Evolutionary conservation across 1,284 basidiomycete genomes (phyloP).

Genomic region (Ustilago xerochloae): DNA sequence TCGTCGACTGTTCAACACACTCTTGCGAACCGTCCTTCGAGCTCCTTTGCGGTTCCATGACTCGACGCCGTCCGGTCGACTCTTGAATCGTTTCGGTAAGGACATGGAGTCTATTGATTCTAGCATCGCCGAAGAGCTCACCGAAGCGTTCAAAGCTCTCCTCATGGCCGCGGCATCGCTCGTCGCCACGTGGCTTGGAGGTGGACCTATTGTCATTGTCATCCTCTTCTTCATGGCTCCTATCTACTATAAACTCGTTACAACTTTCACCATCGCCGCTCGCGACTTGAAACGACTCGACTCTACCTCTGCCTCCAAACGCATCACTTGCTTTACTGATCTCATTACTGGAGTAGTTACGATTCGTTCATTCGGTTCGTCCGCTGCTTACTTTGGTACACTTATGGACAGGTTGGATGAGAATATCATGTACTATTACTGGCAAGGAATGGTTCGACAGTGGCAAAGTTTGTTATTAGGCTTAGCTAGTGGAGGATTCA

Average conservation of each 20-base stretch:
- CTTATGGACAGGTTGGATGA: conserved; percentile 76
- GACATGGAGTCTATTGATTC: conserved; percentile 91
- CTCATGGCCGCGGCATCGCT: conserved; percentile 70
- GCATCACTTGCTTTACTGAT: conserved; percentile 87
- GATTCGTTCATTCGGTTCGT: conserved; percentile 78
- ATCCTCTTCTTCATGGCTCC: conserved; percentile 70
- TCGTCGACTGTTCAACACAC: conserved; percentile 74
- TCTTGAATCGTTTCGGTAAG: conserved; percentile 79
- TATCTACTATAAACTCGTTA: conserved; percentile 67
- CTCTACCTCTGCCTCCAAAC: conserved; percentile 75
- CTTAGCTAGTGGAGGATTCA: conserved; percentile 57
- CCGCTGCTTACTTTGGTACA: conserved; percentile 72
- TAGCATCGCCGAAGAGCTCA: conserved; percentile 68
- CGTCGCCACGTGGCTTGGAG: conserved; percentile 76
- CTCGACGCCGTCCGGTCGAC: conserved; percentile 82
- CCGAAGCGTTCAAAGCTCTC: conserved; percentile 58
- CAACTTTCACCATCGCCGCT: conserved; percentile 85
- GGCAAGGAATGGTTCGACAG: conserved; percentile 82
- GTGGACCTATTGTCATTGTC: conserved; percentile 77
- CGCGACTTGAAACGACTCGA: conserved; percentile 86
- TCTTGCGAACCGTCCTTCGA: conserved; percentile 74
- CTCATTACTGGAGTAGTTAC: conserved; percentile 86
- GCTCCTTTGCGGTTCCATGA: conserved; percentile 84
- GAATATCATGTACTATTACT: conserved; percentile 88
- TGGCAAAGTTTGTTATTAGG: conserved; percentile 81